These are phyloP conservation scores for Arabidopsis thaliana DNA, from an alignment of 345 rosid species.

Conservation along the genomic window TAIR10.1 NC_003074.8:8588501-8589000, in stretches of 20 bases:
- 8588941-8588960: conserved; percentile 27
- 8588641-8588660: conserved; percentile 86
- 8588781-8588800: conserved; percentile 7
- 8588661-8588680: conserved; percentile 69
- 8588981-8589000: conserved; percentile 75
- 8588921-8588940: conserved; percentile 11
- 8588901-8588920: not conserved
- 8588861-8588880: not conserved
- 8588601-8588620: conserved; percentile 73
- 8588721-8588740: conserved; percentile 70
- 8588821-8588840: conserved; percentile 3
- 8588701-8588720: conserved; percentile 74
- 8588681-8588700: conserved; percentile 74
- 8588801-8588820: not conserved
- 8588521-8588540: conserved; percentile 63
- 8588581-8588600: conserved; percentile 81
- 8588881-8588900: not conserved
- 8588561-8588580: conserved; percentile 81
- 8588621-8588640: conserved; percentile 69
- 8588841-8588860: not conserved
- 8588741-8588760: conserved; percentile 79
- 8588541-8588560: conserved; percentile 63
- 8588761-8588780: conserved; percentile 32
- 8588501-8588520: conserved; percentile 72
- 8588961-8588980: conserved; percentile 86